phyloP scores from a whole-genome alignment of 2,329 filamentous ascomycete species.

The Arthrobotrys sphaeroides region DNA sequence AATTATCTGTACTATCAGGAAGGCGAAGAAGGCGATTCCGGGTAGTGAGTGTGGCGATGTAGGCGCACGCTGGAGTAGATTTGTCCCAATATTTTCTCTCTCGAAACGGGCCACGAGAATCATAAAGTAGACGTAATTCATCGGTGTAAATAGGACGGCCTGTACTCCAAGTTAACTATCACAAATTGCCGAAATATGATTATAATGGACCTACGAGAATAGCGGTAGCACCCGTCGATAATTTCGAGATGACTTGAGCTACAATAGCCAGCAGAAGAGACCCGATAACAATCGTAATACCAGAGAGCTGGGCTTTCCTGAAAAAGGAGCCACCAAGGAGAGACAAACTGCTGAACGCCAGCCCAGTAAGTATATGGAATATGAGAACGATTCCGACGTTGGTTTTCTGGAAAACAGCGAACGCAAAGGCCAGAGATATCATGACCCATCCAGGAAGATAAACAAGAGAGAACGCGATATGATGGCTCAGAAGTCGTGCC shows the following conservation, averaged over 20 bases:
- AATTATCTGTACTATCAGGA: constrained; percentile 79
- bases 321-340: constrained; percentile 85
- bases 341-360: constrained; percentile 80
- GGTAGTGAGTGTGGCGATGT: constrained; percentile 74
- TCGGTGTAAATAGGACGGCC: constrained; percentile 82
- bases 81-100: constrained; percentile 68
- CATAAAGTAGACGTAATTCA: constrained; percentile 85
- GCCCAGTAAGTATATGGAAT: constrained; percentile 78
- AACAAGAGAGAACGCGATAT: constrained; percentile 80
- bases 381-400: constrained; percentile 74
- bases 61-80: constrained; percentile 72
- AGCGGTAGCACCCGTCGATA: constrained; percentile 71
- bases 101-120: constrained; percentile 82
- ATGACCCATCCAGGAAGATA: constrained; percentile 86
- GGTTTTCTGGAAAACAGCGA: constrained; percentile 73
- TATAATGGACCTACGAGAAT: constrained; percentile 64
- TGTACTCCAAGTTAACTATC: not conserved
- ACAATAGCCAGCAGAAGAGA: constrained; percentile 81
- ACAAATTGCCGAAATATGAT: not conserved
- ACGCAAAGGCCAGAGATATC: constrained; percentile 72
- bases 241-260: constrained; percentile 75
- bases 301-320: constrained; percentile 84
- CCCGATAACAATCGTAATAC: constrained; percentile 78
- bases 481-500: constrained; percentile 79
- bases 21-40: constrained; percentile 79